phyloP scores from a whole-genome alignment of 2,329 filamentous ascomycete species.

The Cucurbitaria berberidis region DNA sequence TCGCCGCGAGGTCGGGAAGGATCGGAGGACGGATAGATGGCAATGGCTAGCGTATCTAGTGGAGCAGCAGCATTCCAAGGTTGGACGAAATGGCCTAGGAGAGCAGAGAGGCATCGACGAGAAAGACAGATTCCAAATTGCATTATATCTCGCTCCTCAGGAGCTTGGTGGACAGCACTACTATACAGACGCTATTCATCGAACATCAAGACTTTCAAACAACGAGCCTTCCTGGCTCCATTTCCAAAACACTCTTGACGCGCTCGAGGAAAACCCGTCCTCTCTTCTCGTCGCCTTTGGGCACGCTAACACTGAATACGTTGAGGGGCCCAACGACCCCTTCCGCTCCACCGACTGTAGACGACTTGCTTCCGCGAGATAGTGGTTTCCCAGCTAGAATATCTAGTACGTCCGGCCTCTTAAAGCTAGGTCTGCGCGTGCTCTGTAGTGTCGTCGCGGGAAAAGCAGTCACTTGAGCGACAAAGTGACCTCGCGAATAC shows the following conservation, averaged over 20 bases:
- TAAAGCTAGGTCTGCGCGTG: constrained; percentile 48
- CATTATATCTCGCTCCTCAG: not conserved
- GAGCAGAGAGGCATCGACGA: not conserved
- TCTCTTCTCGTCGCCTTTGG: constrained; percentile 79
- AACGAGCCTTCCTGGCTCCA: constrained; percentile 47
- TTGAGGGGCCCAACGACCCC: constrained; percentile 64
- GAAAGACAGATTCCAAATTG: constrained; percentile 8
- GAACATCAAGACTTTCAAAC: constrained; percentile 31
- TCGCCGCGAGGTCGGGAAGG: constrained; percentile 2
- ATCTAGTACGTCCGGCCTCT: constrained; percentile 80
- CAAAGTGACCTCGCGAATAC: constrained; percentile 67
- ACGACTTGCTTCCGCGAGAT: constrained; percentile 37
- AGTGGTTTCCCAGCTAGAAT: constrained; percentile 60
- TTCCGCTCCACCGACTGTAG: constrained; percentile 29
- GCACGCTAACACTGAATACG: constrained; percentile 81
- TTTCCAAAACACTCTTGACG: constrained; percentile 75
- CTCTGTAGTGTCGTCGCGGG: constrained; percentile 34
- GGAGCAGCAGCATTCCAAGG: no score
- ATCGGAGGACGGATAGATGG: constrained; percentile 1
- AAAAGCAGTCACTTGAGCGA: constrained; percentile 70
- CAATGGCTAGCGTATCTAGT: not conserved
- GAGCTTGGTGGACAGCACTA: constrained; percentile 9
- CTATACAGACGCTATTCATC: constrained; percentile 34
- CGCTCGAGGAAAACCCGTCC: constrained; percentile 83
- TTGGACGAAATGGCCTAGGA: not conserved